Evolutionary conservation across 2,329 filamentous ascomycete genomes (phyloP).

Genomic region (Microcera coccophila): DNA sequence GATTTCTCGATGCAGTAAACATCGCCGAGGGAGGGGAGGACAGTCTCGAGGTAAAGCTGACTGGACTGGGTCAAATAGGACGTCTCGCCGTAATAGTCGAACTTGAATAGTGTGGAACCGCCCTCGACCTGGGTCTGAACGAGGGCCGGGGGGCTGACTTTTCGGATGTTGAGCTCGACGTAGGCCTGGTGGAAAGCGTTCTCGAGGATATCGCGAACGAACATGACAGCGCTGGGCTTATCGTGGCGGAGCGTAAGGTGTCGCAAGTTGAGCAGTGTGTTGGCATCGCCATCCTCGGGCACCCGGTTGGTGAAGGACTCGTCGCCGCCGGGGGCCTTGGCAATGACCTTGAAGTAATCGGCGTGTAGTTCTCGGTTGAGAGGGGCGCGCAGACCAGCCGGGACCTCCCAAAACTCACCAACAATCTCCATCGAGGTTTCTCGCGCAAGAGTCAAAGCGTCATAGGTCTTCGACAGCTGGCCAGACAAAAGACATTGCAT

Average conservation of each 20-base stretch:
- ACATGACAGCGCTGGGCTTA: conserved; percentile 78
- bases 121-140: conserved; percentile 96
- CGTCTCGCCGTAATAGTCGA: conserved; percentile 83
- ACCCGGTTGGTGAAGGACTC: conserved; percentile 85
- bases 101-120: conserved; percentile 83
- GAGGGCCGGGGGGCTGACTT: conserved; percentile 84
- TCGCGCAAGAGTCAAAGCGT: conserved; percentile 77
- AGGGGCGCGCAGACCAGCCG: conserved; percentile 71
- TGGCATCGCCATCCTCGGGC: conserved; percentile 51
- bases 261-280: conserved; percentile 69
- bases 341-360: conserved; percentile 81
- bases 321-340: conserved; percentile 76
- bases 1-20: conserved; percentile 99
- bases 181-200: conserved; percentile 76
- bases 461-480: conserved; percentile 84
- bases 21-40: conserved; percentile 82
- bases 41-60: conserved; percentile 96
- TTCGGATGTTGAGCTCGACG: conserved; percentile 70
- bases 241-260: conserved; percentile 85
- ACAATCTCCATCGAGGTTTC: conserved; percentile 83
- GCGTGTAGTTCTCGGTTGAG: conserved; percentile 84
- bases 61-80: conserved; percentile 96
- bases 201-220: conserved; percentile 77
- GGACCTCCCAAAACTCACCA: conserved; percentile 80
- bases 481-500: conserved; percentile 61